phyloP scores from a whole-genome alignment of 805 yeast genomes.

The Saturnispora besseyi region DNA sequence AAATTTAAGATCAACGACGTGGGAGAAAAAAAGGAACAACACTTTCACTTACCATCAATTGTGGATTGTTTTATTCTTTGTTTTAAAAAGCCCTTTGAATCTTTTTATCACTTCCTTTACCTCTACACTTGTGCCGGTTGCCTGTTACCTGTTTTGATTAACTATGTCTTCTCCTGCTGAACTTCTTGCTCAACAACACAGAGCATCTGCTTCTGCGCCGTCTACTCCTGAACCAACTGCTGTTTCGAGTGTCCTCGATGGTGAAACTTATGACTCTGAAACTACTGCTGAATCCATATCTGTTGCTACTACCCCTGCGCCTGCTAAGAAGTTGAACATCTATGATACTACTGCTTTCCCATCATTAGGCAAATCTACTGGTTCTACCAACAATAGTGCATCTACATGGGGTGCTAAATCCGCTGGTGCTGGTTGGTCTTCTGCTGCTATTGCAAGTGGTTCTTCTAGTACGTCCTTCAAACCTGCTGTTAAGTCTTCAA shows the following conservation, averaged over 20 bases:
- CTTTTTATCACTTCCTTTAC: background rate
- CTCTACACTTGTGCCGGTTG: constrained; percentile 1
- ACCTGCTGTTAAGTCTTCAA: constrained; percentile 44
- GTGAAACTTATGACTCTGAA: constrained; percentile 8
- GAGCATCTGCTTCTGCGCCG: constrained; percentile 16
- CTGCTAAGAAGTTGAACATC: constrained; percentile 28
- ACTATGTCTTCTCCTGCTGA: constrained; percentile 34
- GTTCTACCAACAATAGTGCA: constrained; percentile 23
- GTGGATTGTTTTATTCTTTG: background rate
- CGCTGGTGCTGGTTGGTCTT: constrained; percentile 13
- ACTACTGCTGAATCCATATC: background rate
- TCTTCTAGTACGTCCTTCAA: constrained; percentile 19
- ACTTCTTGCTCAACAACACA: constrained; percentile 30
- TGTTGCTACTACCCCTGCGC: constrained; percentile 1
- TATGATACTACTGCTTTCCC: constrained; percentile 52
- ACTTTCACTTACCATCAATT: background rate
- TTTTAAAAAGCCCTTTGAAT: background rate
- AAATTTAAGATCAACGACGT: background rate
- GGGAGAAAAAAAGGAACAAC: background rate
- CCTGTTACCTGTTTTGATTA: background rate
- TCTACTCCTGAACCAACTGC: constrained; percentile 9
- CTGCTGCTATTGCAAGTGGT: constrained; percentile 12
- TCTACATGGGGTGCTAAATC: constrained; percentile 5
- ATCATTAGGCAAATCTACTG: constrained; percentile 45
- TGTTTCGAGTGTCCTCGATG: constrained; percentile 11